Evolutionary conservation across 352 stramenopile genomes (phyloP).

Genomic region (Phytophthora citricola): DNA sequence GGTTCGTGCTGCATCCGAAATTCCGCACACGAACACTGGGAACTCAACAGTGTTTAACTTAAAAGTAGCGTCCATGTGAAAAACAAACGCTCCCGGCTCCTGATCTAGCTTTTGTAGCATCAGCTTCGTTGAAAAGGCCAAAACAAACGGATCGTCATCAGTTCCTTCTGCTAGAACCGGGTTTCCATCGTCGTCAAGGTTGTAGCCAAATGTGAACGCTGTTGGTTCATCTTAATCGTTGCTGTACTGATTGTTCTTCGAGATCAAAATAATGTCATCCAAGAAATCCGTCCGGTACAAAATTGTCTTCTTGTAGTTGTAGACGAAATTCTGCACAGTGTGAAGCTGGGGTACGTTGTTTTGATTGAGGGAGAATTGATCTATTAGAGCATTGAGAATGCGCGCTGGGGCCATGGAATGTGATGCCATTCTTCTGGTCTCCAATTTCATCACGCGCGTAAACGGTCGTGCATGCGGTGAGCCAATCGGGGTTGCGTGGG

Average conservation of each 20-base stretch:
- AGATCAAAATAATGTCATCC: background rate
- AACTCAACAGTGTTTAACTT: conserved; percentile 25
- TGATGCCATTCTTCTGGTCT: background rate
- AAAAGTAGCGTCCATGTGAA: conserved; percentile 26
- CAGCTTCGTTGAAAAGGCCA: background rate
- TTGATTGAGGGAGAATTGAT: background rate
- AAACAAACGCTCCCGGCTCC: conserved; percentile 7
- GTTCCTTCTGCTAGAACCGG: background rate
- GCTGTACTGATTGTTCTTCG: background rate
- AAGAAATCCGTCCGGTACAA: background rate
- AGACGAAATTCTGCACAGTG: background rate
- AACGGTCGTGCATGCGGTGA: background rate
- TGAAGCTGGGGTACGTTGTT: background rate
- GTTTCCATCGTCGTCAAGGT: background rate
- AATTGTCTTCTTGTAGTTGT: background rate
- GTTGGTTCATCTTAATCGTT: background rate
- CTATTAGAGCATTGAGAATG: background rate
- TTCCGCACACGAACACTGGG: conserved; percentile 17
- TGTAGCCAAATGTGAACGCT: background rate
- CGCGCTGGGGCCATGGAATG: background rate
- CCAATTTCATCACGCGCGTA: background rate
- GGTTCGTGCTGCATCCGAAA: background rate
- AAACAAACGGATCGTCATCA: background rate
- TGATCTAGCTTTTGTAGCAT: background rate
- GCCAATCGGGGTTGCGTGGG: background rate